Evolutionary conservation across 371 early-diverging fungal species (phyloP).

Genomic region (Mortierella sp.): DNA sequence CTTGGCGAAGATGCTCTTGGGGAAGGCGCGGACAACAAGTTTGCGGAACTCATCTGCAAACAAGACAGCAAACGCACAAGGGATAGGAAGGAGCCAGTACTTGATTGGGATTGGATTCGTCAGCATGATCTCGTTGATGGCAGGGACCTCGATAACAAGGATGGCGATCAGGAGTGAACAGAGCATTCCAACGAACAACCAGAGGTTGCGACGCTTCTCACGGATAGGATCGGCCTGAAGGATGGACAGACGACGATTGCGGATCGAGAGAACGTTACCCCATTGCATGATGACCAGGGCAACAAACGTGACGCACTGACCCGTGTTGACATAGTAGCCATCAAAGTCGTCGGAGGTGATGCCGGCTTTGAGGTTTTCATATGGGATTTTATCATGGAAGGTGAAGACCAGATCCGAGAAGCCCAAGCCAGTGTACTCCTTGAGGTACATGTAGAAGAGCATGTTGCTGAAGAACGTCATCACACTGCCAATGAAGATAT

Average conservation of each 20-base stretch:
- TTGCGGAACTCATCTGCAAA: constrained; percentile 70
- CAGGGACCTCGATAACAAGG: constrained; percentile 69
- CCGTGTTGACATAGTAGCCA: constrained; percentile 57
- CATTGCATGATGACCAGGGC: constrained; percentile 72
- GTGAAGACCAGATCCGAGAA: constrained; percentile 66
- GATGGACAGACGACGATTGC: constrained; percentile 72
- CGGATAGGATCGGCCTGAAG: constrained; percentile 68
- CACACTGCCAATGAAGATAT: constrained; percentile 73
- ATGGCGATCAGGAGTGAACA: constrained; percentile 62
- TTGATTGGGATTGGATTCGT: constrained; percentile 73
- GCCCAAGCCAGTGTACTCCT: constrained; percentile 58
- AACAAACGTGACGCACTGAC: constrained; percentile 73
- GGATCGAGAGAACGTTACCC: constrained; percentile 68
- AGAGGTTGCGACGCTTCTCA: constrained; percentile 61
- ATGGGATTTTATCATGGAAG: constrained; percentile 57
- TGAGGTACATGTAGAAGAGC: constrained; percentile 71
- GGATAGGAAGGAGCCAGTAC: constrained; percentile 80
- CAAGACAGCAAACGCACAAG: constrained; percentile 64
- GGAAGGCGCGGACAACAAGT: constrained; percentile 58
- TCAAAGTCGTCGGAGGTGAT: constrained; percentile 59
- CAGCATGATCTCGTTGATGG: constrained; percentile 69
- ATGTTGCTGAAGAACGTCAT: constrained; percentile 69
- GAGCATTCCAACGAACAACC: constrained; percentile 61
- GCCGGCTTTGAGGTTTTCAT: constrained; percentile 59
- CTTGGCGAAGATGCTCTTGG: constrained; percentile 57